Evolutionary conservation across 108 stramenopile genomes (phyloP), one percentile per base, ranked within the genome.

Genomic region (Cyclotella choctawhatcheeana): DNA sequence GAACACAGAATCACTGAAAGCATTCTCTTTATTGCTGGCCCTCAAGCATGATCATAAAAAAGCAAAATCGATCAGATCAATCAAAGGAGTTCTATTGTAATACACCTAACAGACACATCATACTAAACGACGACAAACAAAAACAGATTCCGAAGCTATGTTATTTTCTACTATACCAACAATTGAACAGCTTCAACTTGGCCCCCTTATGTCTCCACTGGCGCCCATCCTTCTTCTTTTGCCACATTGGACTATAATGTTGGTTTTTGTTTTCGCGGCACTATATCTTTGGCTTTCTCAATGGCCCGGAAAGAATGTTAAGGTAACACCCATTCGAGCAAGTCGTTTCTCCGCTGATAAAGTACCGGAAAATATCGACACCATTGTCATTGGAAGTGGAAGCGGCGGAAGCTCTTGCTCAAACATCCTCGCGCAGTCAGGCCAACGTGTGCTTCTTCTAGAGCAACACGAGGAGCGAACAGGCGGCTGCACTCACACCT

Each of bases 371-470:
- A 74, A 78, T 17, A 16, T 85, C 25, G 89, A 90, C 45, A 82
- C 81, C 12, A 87, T 91, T 61, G 80, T 92, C 16, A 88, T 92
- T 40, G 91, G 91, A 1, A 71, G 68, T 44, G 91, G 91, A 29
- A 84, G 81, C 51, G 88, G 91, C 18, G 91, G 91, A 5, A 75
- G 81, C 55, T 64, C 85, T 13, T 86, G 84, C 55, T 84, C 79
- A n/a, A 82, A 85, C 34, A 67, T 84, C 8, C 75, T 91, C 21
- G 79, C 88, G 14, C 82, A 88, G 47, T 71, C 81, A 22, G 90
- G 87, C 18, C 82, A 86, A 58, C 47, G 69, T 5, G 87, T 88
- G 0, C 77, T 91, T 1, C 62, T 91, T 18, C 73, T 91, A 29
- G 90, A 91, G 44, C 90, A 91, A 71, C 90, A 91, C 62, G 74